Evolutionary conservation across 1,284 basidiomycete genomes (phyloP).

Genomic region (Cystobasidium sp.): DNA sequence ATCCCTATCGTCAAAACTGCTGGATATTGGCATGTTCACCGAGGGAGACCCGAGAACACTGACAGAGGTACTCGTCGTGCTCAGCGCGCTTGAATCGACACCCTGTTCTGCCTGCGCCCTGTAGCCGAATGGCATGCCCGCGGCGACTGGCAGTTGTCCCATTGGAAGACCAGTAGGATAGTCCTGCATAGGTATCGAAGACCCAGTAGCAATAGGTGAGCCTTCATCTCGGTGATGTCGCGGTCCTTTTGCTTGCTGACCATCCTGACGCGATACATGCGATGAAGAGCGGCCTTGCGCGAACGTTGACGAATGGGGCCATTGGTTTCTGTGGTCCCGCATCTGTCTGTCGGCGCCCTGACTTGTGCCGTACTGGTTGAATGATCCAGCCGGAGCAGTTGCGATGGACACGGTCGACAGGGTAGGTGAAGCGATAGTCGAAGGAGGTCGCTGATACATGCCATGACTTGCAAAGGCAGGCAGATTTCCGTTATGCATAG

Average conservation of each 20-base stretch:
- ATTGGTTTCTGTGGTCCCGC: neutral
- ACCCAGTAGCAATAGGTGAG: neutral
- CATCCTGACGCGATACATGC: neutral
- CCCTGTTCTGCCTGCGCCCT: neutral
- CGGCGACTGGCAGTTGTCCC: slow-evolving; percentile 8
- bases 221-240: neutral
- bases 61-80: neutral
- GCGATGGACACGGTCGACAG: slow-evolving; percentile 10
- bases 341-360: neutral
- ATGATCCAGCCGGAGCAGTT: slow-evolving; percentile 12
- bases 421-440: slow-evolving; percentile 23
- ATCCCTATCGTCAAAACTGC: slow-evolving; percentile 3
- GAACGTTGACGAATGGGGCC: neutral
- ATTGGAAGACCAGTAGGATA: slow-evolving; percentile 6
- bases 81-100: neutral
- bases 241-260: neutral
- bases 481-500: slow-evolving; percentile 7
- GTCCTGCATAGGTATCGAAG: slow-evolving; percentile 7
- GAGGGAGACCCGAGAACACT: neutral
- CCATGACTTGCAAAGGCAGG: slow-evolving; percentile 26
- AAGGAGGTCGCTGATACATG: neutral
- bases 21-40: neutral
- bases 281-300: neutral
- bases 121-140: neutral
- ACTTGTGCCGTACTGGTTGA: neutral